Conservation (phyloP, 1,139 yeast genomes). For the Saccharomyces uvarum region DNA sequence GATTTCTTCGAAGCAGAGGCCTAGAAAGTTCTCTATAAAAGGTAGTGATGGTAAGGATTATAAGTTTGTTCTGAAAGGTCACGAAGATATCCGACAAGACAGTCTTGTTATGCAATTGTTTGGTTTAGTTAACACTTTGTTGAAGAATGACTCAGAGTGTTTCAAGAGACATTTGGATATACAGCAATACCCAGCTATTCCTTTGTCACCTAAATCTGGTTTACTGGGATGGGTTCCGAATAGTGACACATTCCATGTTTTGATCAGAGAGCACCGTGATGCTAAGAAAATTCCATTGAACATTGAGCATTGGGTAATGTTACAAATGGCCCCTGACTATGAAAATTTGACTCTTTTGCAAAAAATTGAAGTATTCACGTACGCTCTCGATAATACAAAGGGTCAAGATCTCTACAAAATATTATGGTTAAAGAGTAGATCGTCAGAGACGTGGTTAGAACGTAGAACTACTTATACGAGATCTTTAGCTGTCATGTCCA, state of each 20-base stretch:
- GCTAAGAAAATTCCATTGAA: conserved; percentile 80
- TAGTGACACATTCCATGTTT: conserved; percentile 91
- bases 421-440: conserved; percentile 89
- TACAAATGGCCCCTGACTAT: conserved; percentile 97
- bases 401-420: conserved; percentile 96
- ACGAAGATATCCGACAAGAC: conserved; percentile 97
- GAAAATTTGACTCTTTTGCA: conserved; percentile 82
- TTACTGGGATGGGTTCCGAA: conserved; percentile 95
- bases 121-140: conserved; percentile 85
- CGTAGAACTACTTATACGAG: conserved; percentile 93
- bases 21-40: conserved; percentile 67
- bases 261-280: conserved; percentile 88
- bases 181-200: conserved; percentile 87
- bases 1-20: conserved; percentile 92
- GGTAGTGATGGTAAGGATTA: conserved; percentile 93
- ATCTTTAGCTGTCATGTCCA: conserved; percentile 95
- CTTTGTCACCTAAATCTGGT: conserved; percentile 93
- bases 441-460: conserved; percentile 96
- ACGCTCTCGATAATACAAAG: conserved; percentile 88
- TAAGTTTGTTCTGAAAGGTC: conserved; percentile 79
- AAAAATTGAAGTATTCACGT: conserved; percentile 92
- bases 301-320: conserved; percentile 91
- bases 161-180: conserved; percentile 93
- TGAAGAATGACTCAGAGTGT: conserved; percentile 88
- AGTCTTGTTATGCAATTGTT: conserved; percentile 95